A percentile compares a stretch with the other conserved stretches of the same genome.
phyloP scores from a whole-genome alignment of 306 rosid species.

The Alnus rubra region DNA sequence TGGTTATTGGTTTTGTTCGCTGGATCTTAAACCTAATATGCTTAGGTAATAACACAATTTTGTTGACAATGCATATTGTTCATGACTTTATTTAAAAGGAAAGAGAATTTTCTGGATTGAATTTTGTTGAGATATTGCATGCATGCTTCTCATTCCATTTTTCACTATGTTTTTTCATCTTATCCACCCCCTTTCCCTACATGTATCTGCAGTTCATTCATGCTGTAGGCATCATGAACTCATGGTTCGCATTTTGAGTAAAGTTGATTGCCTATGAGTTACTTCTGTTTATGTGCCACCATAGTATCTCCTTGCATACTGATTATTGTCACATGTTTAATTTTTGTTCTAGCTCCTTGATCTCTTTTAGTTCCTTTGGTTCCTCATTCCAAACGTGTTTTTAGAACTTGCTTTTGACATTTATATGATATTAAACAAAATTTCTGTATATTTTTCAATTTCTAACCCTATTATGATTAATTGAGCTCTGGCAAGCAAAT shows the following conservation, averaged over 20 bases:
- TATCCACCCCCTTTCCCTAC: not conserved
- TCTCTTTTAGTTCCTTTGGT: not conserved
- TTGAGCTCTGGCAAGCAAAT: not conserved
- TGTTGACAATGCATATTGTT: conserved; percentile 6
- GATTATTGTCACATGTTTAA: not conserved
- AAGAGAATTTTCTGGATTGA: not conserved
- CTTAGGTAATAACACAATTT: not conserved
- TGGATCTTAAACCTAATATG: not conserved
- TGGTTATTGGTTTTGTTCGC: conserved; percentile 18
- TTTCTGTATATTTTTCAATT: not conserved
- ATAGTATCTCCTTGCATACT: not conserved
- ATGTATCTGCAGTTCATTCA: not conserved
- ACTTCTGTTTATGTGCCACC: not conserved
- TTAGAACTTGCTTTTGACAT: not conserved
- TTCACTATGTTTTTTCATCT: not conserved
- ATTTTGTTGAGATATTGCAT: not conserved
- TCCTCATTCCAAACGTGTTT: not conserved
- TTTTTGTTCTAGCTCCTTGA: not conserved
- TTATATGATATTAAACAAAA: not conserved
- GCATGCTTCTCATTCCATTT: not conserved
- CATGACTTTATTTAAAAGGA: not conserved
- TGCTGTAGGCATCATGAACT: not conserved
- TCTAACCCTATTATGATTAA: not conserved
- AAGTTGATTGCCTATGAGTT: not conserved
- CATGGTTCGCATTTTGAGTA: not conserved